Conservation (phyloP, 2,329 filamentous ascomycete genomes). For the Trichoderma simmonsii region DNA sequence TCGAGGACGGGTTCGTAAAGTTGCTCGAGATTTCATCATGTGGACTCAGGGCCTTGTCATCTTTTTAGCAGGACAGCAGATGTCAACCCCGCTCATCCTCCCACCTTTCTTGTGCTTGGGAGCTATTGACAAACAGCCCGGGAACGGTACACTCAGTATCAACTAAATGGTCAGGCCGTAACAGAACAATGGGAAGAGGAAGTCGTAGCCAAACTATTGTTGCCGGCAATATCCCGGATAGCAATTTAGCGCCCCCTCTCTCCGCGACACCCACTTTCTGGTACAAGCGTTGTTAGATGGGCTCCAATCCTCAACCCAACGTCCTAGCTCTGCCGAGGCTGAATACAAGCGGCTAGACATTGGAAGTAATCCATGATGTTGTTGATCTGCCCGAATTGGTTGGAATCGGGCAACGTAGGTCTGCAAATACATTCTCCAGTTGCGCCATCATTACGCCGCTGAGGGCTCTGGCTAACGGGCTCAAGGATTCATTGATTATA, state of each 20-base stretch:
- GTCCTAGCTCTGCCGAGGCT: background rate
- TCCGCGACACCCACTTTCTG: background rate
- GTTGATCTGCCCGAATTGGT: background rate
- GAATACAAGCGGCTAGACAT: background rate
- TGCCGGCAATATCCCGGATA: constrained; percentile 26
- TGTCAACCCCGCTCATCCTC: constrained; percentile 15
- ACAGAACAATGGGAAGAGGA: constrained; percentile 28
- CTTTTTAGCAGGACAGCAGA: constrained; percentile 20
- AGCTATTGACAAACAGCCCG: constrained; percentile 6
- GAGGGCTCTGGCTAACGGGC: background rate
- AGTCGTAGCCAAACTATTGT: constrained; percentile 23
- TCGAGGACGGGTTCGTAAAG: constrained; percentile 30
- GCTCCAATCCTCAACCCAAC: background rate
- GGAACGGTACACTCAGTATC: background rate
- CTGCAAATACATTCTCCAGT: background rate
- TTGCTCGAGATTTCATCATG: constrained; percentile 32
- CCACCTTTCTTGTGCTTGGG: constrained; percentile 9
- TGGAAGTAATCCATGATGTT: background rate
- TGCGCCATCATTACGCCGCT: background rate
- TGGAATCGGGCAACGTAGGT: background rate
- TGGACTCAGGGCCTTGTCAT: constrained; percentile 24
- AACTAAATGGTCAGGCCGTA: constrained; percentile 11
- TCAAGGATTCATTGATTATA: background rate
- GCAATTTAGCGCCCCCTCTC: constrained; percentile 17
- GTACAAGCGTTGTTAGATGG: background rate